A percentile compares a stretch with the other conserved stretches of the same genome.
Conservation (phyloP, 176 grass and related monocot genomes). For the Bolboschoenus planiculmis region DNA sequence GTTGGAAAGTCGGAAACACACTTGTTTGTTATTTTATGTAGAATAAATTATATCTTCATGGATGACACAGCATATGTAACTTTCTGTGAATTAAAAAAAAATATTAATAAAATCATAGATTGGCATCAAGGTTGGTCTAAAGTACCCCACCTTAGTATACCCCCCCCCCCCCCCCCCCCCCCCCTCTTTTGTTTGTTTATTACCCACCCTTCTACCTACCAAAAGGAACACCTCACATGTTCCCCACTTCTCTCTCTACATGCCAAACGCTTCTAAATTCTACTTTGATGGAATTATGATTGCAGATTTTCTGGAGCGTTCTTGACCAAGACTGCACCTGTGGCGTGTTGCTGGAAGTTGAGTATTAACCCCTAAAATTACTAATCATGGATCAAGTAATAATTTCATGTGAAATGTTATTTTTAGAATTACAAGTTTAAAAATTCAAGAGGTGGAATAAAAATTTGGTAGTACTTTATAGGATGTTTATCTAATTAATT, state of each 20-base stretch:
- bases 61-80: background rate
- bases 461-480: no score
- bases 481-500: background rate
- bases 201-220: conserved; percentile 33
- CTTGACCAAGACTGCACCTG: background rate
- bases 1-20: no score
- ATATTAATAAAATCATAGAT: background rate
- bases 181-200: conserved; percentile 22
- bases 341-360: background rate
- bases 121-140: conserved; percentile 12
- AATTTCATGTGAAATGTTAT: no score
- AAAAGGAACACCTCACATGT: conserved; percentile 55
- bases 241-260: conserved; percentile 40
- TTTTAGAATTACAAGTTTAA: no score
- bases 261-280: conserved; percentile 8
- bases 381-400: background rate
- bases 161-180: background rate
- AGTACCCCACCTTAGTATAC: conserved; percentile 2
- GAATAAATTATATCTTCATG: background rate
- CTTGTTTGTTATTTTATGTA: background rate
- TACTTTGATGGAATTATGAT: background rate
- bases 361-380: background rate
- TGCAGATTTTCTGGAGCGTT: conserved; percentile 1
- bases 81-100: background rate
- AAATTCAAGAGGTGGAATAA: no score